Conservation (phyloP, 768 basidiomycete species). For the Lentinula detonsa region DNA sequence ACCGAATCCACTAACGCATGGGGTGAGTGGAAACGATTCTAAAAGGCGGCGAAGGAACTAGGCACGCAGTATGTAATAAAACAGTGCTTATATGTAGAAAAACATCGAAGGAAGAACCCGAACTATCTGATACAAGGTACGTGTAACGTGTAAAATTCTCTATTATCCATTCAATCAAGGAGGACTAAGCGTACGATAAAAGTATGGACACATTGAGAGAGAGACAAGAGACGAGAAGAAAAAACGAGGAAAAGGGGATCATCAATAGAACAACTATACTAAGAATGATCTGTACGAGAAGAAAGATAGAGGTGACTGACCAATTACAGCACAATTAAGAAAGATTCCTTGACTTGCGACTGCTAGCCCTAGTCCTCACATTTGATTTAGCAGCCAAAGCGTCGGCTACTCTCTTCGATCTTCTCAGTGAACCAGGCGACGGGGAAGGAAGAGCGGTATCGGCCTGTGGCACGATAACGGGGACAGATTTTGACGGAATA, state of each 20-base stretch:
- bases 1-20: too few species aligned
- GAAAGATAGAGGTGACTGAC: conserved; percentile 10
- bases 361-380: conserved; percentile 4
- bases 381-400: conserved; percentile 42
- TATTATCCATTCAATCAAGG: neutral
- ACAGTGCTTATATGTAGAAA: conserved; percentile 10
- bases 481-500: neutral
- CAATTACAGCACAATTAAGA: conserved; percentile 7
- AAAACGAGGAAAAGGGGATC: neutral
- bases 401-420: conserved; percentile 67
- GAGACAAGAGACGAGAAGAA: neutral
- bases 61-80: conserved; percentile 1
- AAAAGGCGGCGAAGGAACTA: neutral
- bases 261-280: neutral
- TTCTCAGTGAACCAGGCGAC: conserved; percentile 33
- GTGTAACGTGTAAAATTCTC: neutral
- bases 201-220: neutral
- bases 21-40: too few species aligned
- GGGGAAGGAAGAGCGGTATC: neutral
- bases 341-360: neutral
- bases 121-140: conserved; percentile 26
- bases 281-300: conserved; percentile 7
- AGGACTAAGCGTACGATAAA: neutral
- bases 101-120: neutral
- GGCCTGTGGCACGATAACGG: neutral